phyloP scores from a whole-genome alignment of 805 yeast species.

The Pichia cabralensis region DNA sequence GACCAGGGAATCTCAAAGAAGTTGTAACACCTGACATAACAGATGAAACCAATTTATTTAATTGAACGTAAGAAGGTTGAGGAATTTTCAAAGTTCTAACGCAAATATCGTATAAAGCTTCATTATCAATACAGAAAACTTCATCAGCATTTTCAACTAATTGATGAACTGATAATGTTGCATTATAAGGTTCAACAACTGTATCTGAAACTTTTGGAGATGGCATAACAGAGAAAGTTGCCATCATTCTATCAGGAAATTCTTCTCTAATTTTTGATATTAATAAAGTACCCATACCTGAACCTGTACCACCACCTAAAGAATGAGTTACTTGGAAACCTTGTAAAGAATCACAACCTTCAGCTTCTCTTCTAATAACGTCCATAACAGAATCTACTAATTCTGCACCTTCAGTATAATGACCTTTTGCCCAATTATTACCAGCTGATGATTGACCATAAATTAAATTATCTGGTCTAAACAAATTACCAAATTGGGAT shows the following conservation, averaged over 20 bases:
- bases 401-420: constrained; percentile 95
- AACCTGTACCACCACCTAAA: constrained; percentile 90
- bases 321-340: constrained; percentile 88
- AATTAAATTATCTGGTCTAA: constrained; percentile 87
- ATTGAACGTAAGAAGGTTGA: constrained; percentile 69
- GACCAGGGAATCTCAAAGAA: constrained; percentile 90
- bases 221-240: constrained; percentile 88
- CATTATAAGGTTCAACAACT: constrained; percentile 92
- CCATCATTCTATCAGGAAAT: constrained; percentile 93
- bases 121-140: constrained; percentile 92
- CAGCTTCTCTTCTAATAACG: constrained; percentile 87
- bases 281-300: constrained; percentile 90
- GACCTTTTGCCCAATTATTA: constrained; percentile 96
- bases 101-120: constrained; percentile 85
- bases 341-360: constrained; percentile 84
- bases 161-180: constrained; percentile 84
- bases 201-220: constrained; percentile 88
- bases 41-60: constrained; percentile 74
- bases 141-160: constrained; percentile 86
- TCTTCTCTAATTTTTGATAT: constrained; percentile 84
- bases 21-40: constrained; percentile 97
- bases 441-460: constrained; percentile 92
- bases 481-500: constrained; percentile 73
- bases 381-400: constrained; percentile 84
- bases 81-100: constrained; percentile 73